phyloP scores from a whole-genome alignment of 345 rosid species.

The Dipteronia dyeriana region DNA sequence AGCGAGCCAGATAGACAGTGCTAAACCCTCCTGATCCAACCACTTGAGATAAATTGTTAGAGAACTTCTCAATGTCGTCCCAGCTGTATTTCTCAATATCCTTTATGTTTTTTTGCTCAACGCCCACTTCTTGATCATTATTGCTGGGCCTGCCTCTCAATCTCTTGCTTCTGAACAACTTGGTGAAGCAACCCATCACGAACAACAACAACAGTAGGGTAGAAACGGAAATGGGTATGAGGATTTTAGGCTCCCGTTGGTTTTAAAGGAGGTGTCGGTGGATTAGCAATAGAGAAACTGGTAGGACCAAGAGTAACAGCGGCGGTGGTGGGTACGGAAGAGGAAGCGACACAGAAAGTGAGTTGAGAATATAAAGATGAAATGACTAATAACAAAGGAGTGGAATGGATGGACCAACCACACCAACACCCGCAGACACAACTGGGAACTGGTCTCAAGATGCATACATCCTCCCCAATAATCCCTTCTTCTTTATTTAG shows the following conservation, averaged over 20 bases:
- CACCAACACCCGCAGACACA: slow-evolving; percentile 29
- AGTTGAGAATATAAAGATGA: slow-evolving; percentile 10
- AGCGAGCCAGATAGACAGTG: slow-evolving; percentile 63
- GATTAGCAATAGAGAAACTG: slow-evolving; percentile 13
- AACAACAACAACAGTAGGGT: slow-evolving; percentile 17
- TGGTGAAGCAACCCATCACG: slow-evolving; percentile 48
- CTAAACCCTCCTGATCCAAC: slow-evolving; percentile 89
- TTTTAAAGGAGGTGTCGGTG: slow-evolving; percentile 35
- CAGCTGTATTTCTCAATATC: slow-evolving; percentile 37
- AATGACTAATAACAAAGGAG: slow-evolving; percentile 12
- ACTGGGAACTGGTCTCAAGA: not conserved
- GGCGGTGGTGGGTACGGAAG: slow-evolving; percentile 15
- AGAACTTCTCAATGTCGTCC: slow-evolving; percentile 53
- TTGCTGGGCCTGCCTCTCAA: slow-evolving; percentile 1
- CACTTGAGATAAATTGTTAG: slow-evolving; percentile 49
- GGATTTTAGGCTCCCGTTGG: not conserved
- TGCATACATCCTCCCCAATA: not conserved
- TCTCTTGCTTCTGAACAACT: slow-evolving; percentile 34
- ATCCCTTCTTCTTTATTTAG: not conserved
- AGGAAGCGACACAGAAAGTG: slow-evolving; percentile 37
- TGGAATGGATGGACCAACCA: slow-evolving; percentile 19
- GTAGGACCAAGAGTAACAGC: slow-evolving; percentile 20
- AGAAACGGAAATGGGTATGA: slow-evolving; percentile 13
- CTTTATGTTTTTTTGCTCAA: not conserved
- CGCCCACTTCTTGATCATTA: not conserved